A percentile compares a stretch with the other conserved stretches of the same genome.
phyloP scores from a whole-genome alignment of 2,329 filamentous ascomycete species.

The Apiospora aurea region DNA sequence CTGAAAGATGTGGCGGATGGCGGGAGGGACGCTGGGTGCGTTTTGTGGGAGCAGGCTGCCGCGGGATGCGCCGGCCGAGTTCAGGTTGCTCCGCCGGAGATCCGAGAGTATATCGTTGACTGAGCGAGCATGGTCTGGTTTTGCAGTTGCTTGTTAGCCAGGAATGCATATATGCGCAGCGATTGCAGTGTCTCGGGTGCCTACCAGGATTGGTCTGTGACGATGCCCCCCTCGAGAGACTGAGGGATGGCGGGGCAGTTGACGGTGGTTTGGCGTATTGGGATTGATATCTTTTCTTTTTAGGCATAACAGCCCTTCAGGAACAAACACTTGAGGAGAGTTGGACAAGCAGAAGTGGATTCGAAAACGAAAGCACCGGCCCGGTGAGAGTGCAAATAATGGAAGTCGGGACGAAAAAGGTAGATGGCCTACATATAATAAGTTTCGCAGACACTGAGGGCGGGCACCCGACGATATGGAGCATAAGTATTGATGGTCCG shows the following conservation, averaged over 20 bases:
- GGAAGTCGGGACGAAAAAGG: too few species aligned
- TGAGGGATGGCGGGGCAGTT: conserved; percentile 58
- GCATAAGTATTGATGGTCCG: background rate
- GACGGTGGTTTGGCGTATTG: conserved; percentile 66
- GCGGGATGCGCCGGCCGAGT: conserved; percentile 35
- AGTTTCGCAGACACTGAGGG: background rate
- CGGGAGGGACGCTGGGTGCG: conserved; percentile 63
- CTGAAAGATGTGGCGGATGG: conserved; percentile 64
- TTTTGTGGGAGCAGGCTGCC: conserved; percentile 41
- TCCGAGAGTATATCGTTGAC: conserved; percentile 69
- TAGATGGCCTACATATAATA: background rate
- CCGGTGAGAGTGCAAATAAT: background rate
- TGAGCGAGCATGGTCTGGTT: conserved; percentile 45
- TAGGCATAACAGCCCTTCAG: conserved; percentile 60
- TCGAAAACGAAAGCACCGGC: background rate
- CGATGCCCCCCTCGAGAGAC: conserved; percentile 43
- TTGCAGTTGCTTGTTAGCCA: conserved; percentile 34
- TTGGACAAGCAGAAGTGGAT: background rate
- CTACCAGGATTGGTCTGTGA: conserved; percentile 38
- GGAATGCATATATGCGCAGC: background rate
- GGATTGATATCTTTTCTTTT: conserved; percentile 67
- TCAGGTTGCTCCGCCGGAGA: conserved; percentile 56
- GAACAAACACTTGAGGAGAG: background rate
- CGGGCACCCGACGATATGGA: background rate
- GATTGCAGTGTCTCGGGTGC: conserved; percentile 5